phyloP scores from a whole-genome alignment of 2,329 filamentous ascomycete genomes.

The Xylariaceae sp. region DNA sequence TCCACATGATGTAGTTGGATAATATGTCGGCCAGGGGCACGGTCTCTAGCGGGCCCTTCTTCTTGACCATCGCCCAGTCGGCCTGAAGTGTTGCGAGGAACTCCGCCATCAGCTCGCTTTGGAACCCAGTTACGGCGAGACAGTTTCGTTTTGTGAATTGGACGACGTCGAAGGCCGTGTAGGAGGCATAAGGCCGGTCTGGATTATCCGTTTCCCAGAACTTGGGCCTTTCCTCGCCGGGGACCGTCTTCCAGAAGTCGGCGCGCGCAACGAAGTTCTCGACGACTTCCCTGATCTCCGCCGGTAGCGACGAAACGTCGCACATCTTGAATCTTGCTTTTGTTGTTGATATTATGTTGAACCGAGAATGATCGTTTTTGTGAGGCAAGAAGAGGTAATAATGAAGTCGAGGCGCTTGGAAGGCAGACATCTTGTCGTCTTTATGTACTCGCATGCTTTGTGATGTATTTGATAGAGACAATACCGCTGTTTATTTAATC shows the following conservation, averaged over 20 bases:
- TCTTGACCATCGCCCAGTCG: neutral
- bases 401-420: too few relatives aligned
- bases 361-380: neutral
- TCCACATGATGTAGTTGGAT: conserved; percentile 2
- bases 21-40: neutral
- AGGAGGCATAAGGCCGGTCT: neutral
- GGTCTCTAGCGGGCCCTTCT: neutral
- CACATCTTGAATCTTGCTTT: neutral
- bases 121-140: neutral
- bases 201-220: conserved; percentile 2
- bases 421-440: too few relatives aligned
- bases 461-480: too few relatives aligned
- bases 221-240: neutral
- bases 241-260: neutral
- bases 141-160: conserved; percentile 4
- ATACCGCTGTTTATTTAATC: too few relatives aligned
- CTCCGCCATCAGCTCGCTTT: neutral
- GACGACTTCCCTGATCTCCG: neutral
- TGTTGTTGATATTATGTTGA: neutral
- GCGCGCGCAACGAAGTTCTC: neutral
- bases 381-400: neutral
- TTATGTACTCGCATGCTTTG: too few relatives aligned
- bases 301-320: neutral
- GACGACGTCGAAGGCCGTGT: neutral
- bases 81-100: neutral